phyloP scores from a whole-genome alignment of 1,284 basidiomycete genomes.

The Cryptococcus sp. region DNA sequence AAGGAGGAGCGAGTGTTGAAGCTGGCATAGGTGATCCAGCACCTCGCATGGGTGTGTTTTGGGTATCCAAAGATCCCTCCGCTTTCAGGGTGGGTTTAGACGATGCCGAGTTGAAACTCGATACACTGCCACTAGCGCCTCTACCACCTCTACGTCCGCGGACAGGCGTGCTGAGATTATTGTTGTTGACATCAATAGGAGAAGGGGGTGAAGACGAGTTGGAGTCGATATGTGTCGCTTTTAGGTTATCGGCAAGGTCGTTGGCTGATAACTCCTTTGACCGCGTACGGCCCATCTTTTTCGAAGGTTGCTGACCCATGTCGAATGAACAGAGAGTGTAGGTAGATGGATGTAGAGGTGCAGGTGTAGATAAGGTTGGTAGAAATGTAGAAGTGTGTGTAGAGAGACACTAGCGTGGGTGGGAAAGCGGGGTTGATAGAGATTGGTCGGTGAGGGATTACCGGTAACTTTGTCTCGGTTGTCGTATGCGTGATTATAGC shows the following conservation, averaged over 20 bases:
- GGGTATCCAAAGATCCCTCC: neutral
- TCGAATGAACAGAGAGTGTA: neutral
- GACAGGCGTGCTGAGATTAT: slow-evolving; percentile 8
- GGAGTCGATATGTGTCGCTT: slow-evolving; percentile 27
- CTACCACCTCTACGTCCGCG: slow-evolving; percentile 7
- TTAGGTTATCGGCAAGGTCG: slow-evolving; percentile 41
- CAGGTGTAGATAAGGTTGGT: neutral
- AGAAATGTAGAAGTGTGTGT: slow-evolving; percentile 3
- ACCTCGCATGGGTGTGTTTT: neutral
- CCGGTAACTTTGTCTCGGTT: neutral
- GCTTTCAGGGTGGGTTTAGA: neutral
- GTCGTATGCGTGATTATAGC: too few species aligned
- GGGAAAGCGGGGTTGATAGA: neutral
- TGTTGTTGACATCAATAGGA: slow-evolving; percentile 14
- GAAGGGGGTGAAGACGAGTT: slow-evolving; percentile 11
- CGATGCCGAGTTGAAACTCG: slow-evolving; percentile 17
- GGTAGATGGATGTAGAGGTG: too few species aligned
- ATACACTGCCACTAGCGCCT: slow-evolving; percentile 14
- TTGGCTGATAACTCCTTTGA: slow-evolving; percentile 46
- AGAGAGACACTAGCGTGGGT: neutral
- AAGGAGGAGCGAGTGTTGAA: slow-evolving; percentile 12
- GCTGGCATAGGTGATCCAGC: slow-evolving; percentile 8
- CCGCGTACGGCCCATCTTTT: slow-evolving; percentile 49
- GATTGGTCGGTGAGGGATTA: neutral
- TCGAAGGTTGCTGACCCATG: slow-evolving; percentile 48